phyloP scores from a whole-genome alignment of 805 yeast genomes.

The Nakazawaea siamensis region DNA sequence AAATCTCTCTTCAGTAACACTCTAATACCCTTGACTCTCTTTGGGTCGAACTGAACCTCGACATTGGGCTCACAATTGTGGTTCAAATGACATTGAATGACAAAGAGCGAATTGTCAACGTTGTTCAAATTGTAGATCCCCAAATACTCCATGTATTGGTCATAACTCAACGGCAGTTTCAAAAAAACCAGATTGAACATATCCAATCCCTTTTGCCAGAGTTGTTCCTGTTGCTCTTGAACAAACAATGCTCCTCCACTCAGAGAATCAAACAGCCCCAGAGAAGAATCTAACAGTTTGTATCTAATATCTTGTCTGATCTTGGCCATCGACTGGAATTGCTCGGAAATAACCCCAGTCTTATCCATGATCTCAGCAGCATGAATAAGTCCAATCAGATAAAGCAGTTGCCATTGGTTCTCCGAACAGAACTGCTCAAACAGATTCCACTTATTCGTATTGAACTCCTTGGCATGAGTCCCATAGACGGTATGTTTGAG shows the following conservation, averaged over 20 bases:
- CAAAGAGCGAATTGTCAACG: constrained; percentile 52
- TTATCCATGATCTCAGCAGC: constrained; percentile 37
- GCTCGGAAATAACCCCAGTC: constrained; percentile 28
- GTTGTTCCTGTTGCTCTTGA: constrained; percentile 43
- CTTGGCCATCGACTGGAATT: constrained; percentile 56
- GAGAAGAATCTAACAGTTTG: constrained; percentile 47
- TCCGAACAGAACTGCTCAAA: constrained; percentile 56
- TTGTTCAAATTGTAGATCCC: constrained; percentile 75
- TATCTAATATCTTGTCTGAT: constrained; percentile 61
- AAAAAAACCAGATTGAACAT: constrained; percentile 42
- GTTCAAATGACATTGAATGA: constrained; percentile 62
- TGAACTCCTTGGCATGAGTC: constrained; percentile 24
- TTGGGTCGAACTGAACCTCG: constrained; percentile 34
- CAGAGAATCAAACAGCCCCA: constrained; percentile 42
- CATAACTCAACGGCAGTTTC: constrained; percentile 28
- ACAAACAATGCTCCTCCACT: constrained; percentile 47
- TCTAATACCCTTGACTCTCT: constrained; percentile 45
- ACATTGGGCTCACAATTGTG: constrained; percentile 74
- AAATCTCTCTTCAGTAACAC: constrained; percentile 54
- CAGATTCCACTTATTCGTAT: constrained; percentile 40
- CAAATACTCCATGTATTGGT: constrained; percentile 50
- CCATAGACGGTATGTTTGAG: constrained; percentile 45
- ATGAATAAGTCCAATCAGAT: constrained; percentile 50
- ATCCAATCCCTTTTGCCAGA: constrained; percentile 54
- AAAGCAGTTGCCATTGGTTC: constrained; percentile 62